A percentile compares a stretch with the other conserved stretches of the same genome.
Evolutionary conservation across 2,329 filamentous ascomycete species (phyloP).

Genomic region (Xylariaceae sp.): DNA sequence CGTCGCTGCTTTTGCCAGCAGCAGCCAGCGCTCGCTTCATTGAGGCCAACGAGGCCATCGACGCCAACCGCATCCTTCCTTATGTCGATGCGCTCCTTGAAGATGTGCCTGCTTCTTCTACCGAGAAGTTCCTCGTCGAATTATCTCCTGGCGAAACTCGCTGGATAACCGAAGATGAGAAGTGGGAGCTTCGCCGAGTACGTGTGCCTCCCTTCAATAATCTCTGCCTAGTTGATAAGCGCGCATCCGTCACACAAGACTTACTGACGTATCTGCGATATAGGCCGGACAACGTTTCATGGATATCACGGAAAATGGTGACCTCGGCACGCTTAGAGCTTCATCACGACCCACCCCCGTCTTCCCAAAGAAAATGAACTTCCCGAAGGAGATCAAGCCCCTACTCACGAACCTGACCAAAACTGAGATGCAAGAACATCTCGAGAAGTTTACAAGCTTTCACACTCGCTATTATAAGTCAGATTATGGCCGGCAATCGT

Average conservation of each 20-base stretch:
- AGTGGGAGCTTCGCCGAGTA: conserved; percentile 87
- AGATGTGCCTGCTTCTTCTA: conserved; percentile 33
- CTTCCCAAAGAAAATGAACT: conserved; percentile 71
- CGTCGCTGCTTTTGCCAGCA: conserved; percentile 58
- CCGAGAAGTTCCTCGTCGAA: conserved; percentile 78
- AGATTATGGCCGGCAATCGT: conserved; percentile 80
- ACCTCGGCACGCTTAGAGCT: conserved; percentile 61
- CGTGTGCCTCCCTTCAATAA: conserved; percentile 11
- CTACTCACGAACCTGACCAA: conserved; percentile 75
- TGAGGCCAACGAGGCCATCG: conserved; percentile 57
- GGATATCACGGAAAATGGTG: conserved; percentile 82
- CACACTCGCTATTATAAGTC: conserved; percentile 85
- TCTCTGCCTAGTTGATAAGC: not conserved
- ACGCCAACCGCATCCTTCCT: conserved; percentile 59
- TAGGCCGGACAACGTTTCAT: conserved; percentile 89
- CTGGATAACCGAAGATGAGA: conserved; percentile 94
- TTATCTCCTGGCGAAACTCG: conserved; percentile 79
- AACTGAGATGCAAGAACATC: conserved; percentile 75
- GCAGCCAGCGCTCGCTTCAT: conserved; percentile 62
- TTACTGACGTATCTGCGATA: conserved; percentile 26
- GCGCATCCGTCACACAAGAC: not conserved
- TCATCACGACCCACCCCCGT: conserved; percentile 53
- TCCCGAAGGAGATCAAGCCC: conserved; percentile 70
- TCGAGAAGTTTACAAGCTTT: conserved; percentile 80
- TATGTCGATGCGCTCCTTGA: conserved; percentile 47